Percentiles rank a stretch among this genome's conserved stretches.
These are phyloP conservation scores for Ogataea trehalophila DNA, from an alignment of 805 yeast species.

Conservation along the genomic window DNA sequence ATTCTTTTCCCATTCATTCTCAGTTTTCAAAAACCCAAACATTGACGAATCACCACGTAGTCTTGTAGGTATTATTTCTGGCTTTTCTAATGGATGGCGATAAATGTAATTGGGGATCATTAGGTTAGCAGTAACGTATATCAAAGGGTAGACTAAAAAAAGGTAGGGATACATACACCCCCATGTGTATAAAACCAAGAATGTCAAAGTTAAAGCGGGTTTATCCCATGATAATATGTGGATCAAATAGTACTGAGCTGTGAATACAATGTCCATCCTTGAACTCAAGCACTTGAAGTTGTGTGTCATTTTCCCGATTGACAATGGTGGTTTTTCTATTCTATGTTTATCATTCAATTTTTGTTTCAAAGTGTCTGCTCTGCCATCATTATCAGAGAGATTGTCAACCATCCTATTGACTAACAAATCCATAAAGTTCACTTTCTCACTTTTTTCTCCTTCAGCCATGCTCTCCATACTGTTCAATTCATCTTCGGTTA, in stretches of 20 bases:
- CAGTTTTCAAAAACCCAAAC: conserved; percentile 31
- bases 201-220: conserved; percentile 63
- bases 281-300: conserved; percentile 56
- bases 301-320: conserved; percentile 49
- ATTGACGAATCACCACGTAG: conserved; percentile 49
- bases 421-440: conserved; percentile 55
- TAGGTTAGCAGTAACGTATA: conserved; percentile 49
- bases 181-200: conserved; percentile 56
- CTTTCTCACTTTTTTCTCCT: conserved; percentile 24
- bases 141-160: conserved; percentile 57
- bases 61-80: conserved; percentile 39
- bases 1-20: conserved; percentile 18
- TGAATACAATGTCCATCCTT: conserved; percentile 53
- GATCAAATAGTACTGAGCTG: conserved; percentile 55
- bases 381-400: conserved; percentile 38
- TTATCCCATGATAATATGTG: conserved; percentile 69
- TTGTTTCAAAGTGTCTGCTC: neutral
- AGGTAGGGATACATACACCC: conserved; percentile 70
- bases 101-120: conserved; percentile 67
- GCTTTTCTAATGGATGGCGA: conserved; percentile 57
- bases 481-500: conserved; percentile 14
- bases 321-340: conserved; percentile 44
- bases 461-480: conserved; percentile 7
- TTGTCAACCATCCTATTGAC: conserved; percentile 49
- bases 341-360: conserved; percentile 31